A percentile compares a stretch with the other conserved stretches of the same genome.
Conservation (phyloP, 306 rosid species). For the Glycine latifolia region DNA sequence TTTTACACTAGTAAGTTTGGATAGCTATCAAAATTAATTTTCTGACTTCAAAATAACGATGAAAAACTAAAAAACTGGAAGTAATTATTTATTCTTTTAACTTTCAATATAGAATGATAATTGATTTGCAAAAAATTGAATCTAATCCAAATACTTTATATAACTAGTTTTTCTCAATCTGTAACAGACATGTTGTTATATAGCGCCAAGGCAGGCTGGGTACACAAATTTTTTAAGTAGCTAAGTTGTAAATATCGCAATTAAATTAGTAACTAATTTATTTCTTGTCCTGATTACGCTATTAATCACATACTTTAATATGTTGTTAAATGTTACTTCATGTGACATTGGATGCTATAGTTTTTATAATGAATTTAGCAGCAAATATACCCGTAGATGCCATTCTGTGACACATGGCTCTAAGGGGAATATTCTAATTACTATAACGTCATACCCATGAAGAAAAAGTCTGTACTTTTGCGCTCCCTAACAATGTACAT, state of each 20-base stretch:
- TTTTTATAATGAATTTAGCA: conserved; percentile 32
- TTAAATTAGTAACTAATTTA: conserved; percentile 37
- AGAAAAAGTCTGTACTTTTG: conserved; percentile 39
- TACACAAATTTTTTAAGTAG: conserved; percentile 23
- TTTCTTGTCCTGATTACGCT: conserved; percentile 47
- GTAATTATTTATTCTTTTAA: too few species aligned
- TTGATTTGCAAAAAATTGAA: too few species aligned
- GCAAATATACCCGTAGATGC: conserved; percentile 50
- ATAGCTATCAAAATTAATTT: too few species aligned
- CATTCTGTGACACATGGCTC: conserved; percentile 23
- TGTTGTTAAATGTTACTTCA: conserved; percentile 44
- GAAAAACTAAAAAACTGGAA: too few species aligned
- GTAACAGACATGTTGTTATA: conserved; percentile 7
- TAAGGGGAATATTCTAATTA: conserved; percentile 52
- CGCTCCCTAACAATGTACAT: conserved; percentile 28
- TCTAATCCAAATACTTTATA: too few species aligned
- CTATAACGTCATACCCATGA: conserved; percentile 41
- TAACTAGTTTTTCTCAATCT: too few species aligned
- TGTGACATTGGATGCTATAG: conserved; percentile 36
- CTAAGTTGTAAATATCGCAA: conserved; percentile 51
- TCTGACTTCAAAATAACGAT: too few species aligned
- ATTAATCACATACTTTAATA: conserved; percentile 31
- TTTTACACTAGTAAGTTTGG: too few species aligned
- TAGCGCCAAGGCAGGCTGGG: conserved; percentile 39
- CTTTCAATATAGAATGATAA: too few species aligned